phyloP scores from a whole-genome alignment of 805 yeast species.

The Saturnispora diversa region DNA sequence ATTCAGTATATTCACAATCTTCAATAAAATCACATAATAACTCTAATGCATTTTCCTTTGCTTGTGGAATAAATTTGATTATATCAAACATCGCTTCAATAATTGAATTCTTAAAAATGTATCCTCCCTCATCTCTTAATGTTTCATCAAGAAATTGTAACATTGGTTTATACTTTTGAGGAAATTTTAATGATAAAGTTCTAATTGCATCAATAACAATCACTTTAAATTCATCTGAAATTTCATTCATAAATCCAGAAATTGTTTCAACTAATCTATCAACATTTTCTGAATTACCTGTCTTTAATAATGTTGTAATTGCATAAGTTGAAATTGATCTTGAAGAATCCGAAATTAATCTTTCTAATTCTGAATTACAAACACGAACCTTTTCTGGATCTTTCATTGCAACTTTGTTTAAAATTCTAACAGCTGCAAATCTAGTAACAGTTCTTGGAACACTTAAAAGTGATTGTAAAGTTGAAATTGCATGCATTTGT shows the following conservation, averaged over 20 bases:
- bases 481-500: slow-evolving; percentile 59
- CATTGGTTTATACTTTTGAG: slow-evolving; percentile 78
- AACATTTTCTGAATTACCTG: slow-evolving; percentile 85
- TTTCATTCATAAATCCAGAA: slow-evolving; percentile 82
- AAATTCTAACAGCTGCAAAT: slow-evolving; percentile 87
- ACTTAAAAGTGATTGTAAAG: slow-evolving; percentile 68
- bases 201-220: slow-evolving; percentile 94
- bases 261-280: slow-evolving; percentile 84
- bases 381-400: slow-evolving; percentile 71
- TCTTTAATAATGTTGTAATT: slow-evolving; percentile 88
- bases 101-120: slow-evolving; percentile 73
- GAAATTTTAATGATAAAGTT: slow-evolving; percentile 87
- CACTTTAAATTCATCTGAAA: slow-evolving; percentile 90
- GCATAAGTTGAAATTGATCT: slow-evolving; percentile 95
- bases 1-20: slow-evolving; percentile 94
- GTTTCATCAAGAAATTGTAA: slow-evolving; percentile 73
- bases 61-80: slow-evolving; percentile 76
- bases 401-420: slow-evolving; percentile 75
- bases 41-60: slow-evolving; percentile 75
- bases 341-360: slow-evolving; percentile 78
- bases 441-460: slow-evolving; percentile 86
- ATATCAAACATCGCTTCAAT: slow-evolving; percentile 91
- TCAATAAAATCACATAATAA: slow-evolving; percentile 94
- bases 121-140: slow-evolving; percentile 86
- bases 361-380: slow-evolving; percentile 81